Evolutionary conservation across 1,139 yeast species (phyloP).

Genomic region (Yamadazyma trypodendri): DNA sequence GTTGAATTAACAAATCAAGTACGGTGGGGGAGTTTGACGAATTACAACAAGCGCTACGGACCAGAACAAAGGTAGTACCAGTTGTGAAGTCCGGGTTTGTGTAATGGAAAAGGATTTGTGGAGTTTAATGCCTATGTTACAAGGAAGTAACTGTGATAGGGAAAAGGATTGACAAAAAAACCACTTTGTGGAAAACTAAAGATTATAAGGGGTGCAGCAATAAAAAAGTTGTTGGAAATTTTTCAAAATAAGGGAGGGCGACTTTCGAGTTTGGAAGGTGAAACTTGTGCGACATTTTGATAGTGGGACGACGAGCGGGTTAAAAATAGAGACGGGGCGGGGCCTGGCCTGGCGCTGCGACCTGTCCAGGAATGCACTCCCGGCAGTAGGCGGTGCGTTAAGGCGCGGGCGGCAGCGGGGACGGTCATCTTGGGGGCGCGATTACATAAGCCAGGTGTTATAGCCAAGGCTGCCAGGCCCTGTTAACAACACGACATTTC

Average conservation of each 20-base stretch:
- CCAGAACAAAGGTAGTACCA: too few species aligned
- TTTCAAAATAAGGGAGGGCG: conserved; percentile 6
- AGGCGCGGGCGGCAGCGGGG: not conserved
- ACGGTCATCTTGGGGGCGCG: not conserved
- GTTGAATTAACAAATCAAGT: not conserved
- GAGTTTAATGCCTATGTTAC: too few species aligned
- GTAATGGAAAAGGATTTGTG: too few species aligned
- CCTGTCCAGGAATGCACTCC: too few species aligned
- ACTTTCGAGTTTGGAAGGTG: not conserved
- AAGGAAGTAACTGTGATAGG: not conserved
- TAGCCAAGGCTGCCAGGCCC: not conserved
- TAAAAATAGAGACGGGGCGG: too few species aligned
- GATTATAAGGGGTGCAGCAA: conserved; percentile 7
- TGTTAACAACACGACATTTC: conserved; percentile 2
- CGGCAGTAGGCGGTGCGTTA: too few species aligned
- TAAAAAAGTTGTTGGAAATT: conserved; percentile 6
- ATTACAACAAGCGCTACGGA: too few species aligned
- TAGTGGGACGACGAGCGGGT: not conserved
- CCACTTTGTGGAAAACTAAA: not conserved
- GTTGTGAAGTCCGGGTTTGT: too few species aligned
- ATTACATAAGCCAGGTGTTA: not conserved
- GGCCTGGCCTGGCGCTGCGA: too few species aligned
- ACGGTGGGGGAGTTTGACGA: too few species aligned
- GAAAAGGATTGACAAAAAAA: not conserved
- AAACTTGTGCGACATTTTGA: conserved; percentile 1